phyloP scores from a whole-genome alignment of 78 protist species.

The Dictyostelium firmibasis region DNA sequence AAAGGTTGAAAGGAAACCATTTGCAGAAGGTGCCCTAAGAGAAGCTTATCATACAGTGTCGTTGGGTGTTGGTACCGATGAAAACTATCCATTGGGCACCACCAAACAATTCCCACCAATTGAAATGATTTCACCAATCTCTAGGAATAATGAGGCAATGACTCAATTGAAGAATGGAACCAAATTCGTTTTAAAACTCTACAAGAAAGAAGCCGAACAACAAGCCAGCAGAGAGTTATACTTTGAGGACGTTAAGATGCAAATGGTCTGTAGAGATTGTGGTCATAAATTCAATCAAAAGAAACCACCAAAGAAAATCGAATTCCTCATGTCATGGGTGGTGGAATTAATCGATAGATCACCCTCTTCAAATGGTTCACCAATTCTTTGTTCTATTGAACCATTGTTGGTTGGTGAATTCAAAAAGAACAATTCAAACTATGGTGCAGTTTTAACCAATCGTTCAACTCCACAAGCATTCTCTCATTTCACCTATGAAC shows the following conservation, averaged over 20 bases:
- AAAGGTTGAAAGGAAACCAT: slow-evolving; percentile 68
- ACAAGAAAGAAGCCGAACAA: slow-evolving; percentile 70
- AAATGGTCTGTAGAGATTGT: slow-evolving; percentile 70
- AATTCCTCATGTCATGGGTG: slow-evolving; percentile 69
- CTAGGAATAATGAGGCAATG: slow-evolving; percentile 32
- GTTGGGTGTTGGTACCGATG: slow-evolving; percentile 16
- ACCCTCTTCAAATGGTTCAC: not conserved
- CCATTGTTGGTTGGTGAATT: slow-evolving; percentile 76
- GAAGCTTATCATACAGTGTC: slow-evolving; percentile 75
- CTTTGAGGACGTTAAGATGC: slow-evolving; percentile 78
- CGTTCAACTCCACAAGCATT: slow-evolving; percentile 93
- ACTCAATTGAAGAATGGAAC: slow-evolving; percentile 55
- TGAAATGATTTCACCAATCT: slow-evolving; percentile 6
- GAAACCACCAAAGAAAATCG: slow-evolving; percentile 82
- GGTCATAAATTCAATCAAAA: slow-evolving; percentile 69
- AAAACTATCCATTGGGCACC: slow-evolving; percentile 9
- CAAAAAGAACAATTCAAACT: slow-evolving; percentile 66
- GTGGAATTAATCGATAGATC: slow-evolving; percentile 58
- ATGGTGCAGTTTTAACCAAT: slow-evolving; percentile 70
- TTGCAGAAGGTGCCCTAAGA: slow-evolving; percentile 80
- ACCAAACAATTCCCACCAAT: slow-evolving; percentile 39
- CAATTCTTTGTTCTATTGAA: slow-evolving; percentile 60
- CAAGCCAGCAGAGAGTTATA: slow-evolving; percentile 57
- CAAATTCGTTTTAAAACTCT: slow-evolving; percentile 63
- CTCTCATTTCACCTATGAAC: slow-evolving; percentile 91